A percentile compares a stretch with the other conserved stretches of the same genome.
These are phyloP conservation scores for Paraphoma sp. DNA, from an alignment of 2,329 filamentous ascomycete genomes.

Conservation along the genomic window DNA sequence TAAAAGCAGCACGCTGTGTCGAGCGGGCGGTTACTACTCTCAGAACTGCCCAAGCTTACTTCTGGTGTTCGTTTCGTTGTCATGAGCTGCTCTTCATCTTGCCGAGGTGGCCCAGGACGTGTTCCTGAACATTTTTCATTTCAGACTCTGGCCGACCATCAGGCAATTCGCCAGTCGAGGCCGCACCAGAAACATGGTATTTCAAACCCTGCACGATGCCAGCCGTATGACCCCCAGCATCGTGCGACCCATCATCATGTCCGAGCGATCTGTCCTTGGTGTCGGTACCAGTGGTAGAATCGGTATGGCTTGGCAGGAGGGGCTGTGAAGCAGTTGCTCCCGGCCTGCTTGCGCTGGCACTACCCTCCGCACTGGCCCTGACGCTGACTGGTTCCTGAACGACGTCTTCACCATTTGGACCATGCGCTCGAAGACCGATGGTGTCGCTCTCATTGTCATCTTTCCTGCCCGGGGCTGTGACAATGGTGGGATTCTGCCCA, in stretches of 20 bases:
- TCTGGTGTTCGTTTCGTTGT: not conserved
- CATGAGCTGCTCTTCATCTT: conserved; percentile 29
- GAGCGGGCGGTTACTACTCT: not conserved
- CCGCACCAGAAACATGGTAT: conserved; percentile 36
- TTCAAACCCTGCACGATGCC: conserved; percentile 34
- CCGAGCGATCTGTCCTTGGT: conserved; percentile 6
- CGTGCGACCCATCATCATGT: conserved; percentile 24
- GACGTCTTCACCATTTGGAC: conserved; percentile 41
- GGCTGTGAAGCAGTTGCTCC: conserved; percentile 15
- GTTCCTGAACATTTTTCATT: conserved; percentile 44
- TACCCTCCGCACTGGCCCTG: conserved; percentile 16
- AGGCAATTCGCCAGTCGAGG: conserved; percentile 51
- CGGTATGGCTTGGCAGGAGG: conserved; percentile 22
- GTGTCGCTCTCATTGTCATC: conserved; percentile 45
- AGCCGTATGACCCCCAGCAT: conserved; percentile 17
- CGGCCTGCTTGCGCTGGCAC: conserved; percentile 22
- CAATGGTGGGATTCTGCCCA: conserved; percentile 25
- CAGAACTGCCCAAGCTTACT: no score
- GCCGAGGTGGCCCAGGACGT: conserved; percentile 37
- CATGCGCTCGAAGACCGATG: conserved; percentile 50
- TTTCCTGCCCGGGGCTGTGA: conserved; percentile 34
- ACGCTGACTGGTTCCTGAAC: conserved; percentile 34
- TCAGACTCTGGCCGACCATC: conserved; percentile 50
- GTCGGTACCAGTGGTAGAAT: conserved; percentile 12
- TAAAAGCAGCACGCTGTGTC: not conserved